These are phyloP conservation scores for Scedosporium boydii DNA, from an alignment of 2,329 filamentous ascomycete species.

Conservation along the genomic window DNA sequence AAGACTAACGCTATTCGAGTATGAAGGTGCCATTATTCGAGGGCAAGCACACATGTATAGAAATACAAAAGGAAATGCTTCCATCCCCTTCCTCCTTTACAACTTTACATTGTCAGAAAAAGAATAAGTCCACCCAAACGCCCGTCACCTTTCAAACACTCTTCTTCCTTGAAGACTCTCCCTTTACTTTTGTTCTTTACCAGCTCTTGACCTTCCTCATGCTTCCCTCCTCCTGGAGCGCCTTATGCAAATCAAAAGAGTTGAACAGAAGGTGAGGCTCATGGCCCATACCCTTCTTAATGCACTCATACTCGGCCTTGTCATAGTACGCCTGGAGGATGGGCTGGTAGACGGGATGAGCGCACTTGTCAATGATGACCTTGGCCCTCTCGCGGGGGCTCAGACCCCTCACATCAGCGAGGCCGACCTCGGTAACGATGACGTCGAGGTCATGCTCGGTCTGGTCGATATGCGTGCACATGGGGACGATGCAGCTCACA, in stretches of 20 bases:
- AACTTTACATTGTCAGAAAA: background rate
- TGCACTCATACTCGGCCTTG: slow-evolving; percentile 76
- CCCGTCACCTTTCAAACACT: background rate
- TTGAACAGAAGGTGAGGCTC: slow-evolving; percentile 84
- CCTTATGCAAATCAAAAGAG: slow-evolving; percentile 82
- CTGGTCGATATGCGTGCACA: slow-evolving; percentile 88
- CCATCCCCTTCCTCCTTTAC: background rate
- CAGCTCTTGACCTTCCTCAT: slow-evolving; percentile 72
- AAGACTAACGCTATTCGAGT: too few relatives aligned
- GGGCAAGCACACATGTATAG: background rate
- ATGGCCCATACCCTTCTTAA: slow-evolving; percentile 81
- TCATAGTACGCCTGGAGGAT: slow-evolving; percentile 78
- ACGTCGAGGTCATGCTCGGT: slow-evolving; percentile 89
- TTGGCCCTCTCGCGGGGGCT: slow-evolving; percentile 70
- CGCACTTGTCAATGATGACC: slow-evolving; percentile 79
- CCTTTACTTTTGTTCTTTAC: slow-evolving; percentile 20
- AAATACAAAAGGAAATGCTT: background rate
- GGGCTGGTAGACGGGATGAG: slow-evolving; percentile 75
- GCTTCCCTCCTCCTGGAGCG: slow-evolving; percentile 70
- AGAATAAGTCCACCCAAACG: background rate
- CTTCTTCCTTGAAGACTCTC: background rate
- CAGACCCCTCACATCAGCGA: slow-evolving; percentile 77
- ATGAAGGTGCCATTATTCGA: too few relatives aligned
- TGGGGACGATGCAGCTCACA: slow-evolving; percentile 81
- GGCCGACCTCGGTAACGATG: slow-evolving; percentile 65